Conservation (phyloP, 73 alveolate species). For the Blepharisma japonicum region DNA sequence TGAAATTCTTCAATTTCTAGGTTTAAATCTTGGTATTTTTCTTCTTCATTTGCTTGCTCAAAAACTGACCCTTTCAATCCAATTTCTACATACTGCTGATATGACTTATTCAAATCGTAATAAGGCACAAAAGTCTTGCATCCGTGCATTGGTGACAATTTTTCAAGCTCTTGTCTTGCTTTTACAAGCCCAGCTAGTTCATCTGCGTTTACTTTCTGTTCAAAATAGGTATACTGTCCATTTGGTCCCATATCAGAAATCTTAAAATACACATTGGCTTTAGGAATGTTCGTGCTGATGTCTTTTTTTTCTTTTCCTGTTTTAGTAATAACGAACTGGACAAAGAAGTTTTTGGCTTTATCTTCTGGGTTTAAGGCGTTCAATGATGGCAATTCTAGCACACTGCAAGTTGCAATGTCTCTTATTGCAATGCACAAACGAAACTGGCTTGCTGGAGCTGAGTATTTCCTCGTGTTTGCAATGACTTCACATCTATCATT, state of each 20-base stretch:
- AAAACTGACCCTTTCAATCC: conserved; percentile 57
- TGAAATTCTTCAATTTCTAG: conserved; percentile 54
- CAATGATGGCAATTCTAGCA: too few relatives aligned
- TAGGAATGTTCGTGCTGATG: neutral
- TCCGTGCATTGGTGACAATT: neutral
- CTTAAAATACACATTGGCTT: conserved; percentile 15
- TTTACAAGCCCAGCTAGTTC: neutral
- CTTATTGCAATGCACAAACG: too few relatives aligned
- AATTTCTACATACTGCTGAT: conserved; percentile 50
- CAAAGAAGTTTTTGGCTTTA: neutral
- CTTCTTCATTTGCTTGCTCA: conserved; percentile 9
- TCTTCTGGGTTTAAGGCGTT: too few relatives aligned
- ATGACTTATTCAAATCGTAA: conserved; percentile 11
- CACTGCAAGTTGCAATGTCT: too few relatives aligned
- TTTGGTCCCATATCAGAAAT: neutral
- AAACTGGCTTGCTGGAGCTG: too few relatives aligned
- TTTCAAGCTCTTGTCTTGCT: neutral
- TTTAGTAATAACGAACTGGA: conserved; percentile 7
- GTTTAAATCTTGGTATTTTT: too few relatives aligned
- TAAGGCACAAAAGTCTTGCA: conserved; percentile 17
- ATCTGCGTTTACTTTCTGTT: conserved; percentile 16
- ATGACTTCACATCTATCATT: too few relatives aligned
- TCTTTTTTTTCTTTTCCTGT: conserved; percentile 27
- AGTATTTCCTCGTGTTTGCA: too few relatives aligned
- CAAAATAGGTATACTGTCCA: neutral